phyloP scores from a whole-genome alignment of 2,329 filamentous ascomycete species.

The Aspergillus clavatus region DNA sequence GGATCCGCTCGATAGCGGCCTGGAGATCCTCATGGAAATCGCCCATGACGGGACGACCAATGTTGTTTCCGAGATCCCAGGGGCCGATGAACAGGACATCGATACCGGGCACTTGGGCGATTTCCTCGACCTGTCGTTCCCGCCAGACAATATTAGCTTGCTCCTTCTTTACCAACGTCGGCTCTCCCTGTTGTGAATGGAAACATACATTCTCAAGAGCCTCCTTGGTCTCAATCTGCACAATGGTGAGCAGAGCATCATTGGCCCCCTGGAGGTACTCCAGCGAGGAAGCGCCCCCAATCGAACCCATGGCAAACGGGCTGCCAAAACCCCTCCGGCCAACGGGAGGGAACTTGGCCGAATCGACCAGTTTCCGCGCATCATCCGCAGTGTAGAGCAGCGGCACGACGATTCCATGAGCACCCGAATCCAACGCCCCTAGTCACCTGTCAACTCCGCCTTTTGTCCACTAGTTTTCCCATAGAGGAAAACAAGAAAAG shows the following conservation, averaged over 20 bases:
- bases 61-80: slow-evolving; percentile 55
- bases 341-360: slow-evolving; percentile 53
- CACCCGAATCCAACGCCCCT: slow-evolving; percentile 55
- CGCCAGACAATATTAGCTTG: too few relatives aligned
- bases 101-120: slow-evolving; percentile 50
- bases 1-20: slow-evolving; percentile 49
- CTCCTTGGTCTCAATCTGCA: slow-evolving; percentile 41
- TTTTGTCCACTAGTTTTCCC: not conserved
- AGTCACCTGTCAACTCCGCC: not conserved
- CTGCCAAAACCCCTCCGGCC: slow-evolving; percentile 54
- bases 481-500: too few relatives aligned
- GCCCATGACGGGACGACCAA: slow-evolving; percentile 49
- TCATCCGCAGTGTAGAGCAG: slow-evolving; percentile 51
- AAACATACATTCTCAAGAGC: slow-evolving; percentile 34
- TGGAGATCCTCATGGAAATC: slow-evolving; percentile 48
- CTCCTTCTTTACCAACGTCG: not conserved
- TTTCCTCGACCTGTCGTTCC: slow-evolving; percentile 42
- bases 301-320: slow-evolving; percentile 48
- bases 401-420: slow-evolving; percentile 55
- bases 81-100: slow-evolving; percentile 53
- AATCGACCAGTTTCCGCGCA: slow-evolving; percentile 47
- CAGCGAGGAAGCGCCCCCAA: slow-evolving; percentile 33
- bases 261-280: slow-evolving; percentile 55
- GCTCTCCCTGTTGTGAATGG: not conserved
- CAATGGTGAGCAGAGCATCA: slow-evolving; percentile 47